Percentiles rank a stretch among this genome's conserved stretches.
phyloP scores from a whole-genome alignment of 331 rosid species.

The Quercus lobata region DNA sequence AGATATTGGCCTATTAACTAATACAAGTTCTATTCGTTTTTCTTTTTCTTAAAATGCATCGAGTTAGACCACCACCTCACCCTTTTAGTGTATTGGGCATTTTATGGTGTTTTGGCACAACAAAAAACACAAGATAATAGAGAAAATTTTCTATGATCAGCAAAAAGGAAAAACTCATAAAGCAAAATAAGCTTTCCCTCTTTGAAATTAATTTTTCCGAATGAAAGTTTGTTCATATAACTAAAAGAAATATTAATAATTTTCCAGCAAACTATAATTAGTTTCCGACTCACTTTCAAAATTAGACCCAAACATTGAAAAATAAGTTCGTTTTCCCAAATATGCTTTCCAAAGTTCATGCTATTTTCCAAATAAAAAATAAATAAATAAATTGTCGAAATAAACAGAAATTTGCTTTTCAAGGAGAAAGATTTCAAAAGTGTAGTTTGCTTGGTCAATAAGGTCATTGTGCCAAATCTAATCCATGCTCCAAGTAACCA shows the following conservation, averaged over 20 bases:
- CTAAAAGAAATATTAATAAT: no score
- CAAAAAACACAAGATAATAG: no score
- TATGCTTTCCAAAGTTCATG: not conserved
- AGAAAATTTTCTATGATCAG: no score
- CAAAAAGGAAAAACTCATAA: no score
- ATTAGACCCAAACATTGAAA: no score
- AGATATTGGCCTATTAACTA: not conserved
- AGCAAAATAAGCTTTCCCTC: no score
- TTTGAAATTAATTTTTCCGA: no score
- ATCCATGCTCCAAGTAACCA: not conserved
- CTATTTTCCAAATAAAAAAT: no score
- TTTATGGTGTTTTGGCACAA: not conserved
- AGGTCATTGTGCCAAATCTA: not conserved
- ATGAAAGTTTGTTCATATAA: no score
- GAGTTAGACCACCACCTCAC: not conserved
- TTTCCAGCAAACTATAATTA: no score
- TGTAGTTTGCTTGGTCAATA: not conserved
- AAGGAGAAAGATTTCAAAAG: not conserved
- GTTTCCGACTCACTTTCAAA: no score
- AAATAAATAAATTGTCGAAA: not conserved
- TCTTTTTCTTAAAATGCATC: not conserved
- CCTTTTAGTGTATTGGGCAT: not conserved
- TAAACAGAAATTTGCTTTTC: not conserved
- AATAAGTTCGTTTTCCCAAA: no score
- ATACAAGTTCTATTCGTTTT: not conserved